A percentile compares a stretch with the other conserved stretches of the same genome.
These are phyloP conservation scores for Boeremia exigua DNA, from an alignment of 2,329 filamentous ascomycete species.

Conservation along the genomic window DNA sequence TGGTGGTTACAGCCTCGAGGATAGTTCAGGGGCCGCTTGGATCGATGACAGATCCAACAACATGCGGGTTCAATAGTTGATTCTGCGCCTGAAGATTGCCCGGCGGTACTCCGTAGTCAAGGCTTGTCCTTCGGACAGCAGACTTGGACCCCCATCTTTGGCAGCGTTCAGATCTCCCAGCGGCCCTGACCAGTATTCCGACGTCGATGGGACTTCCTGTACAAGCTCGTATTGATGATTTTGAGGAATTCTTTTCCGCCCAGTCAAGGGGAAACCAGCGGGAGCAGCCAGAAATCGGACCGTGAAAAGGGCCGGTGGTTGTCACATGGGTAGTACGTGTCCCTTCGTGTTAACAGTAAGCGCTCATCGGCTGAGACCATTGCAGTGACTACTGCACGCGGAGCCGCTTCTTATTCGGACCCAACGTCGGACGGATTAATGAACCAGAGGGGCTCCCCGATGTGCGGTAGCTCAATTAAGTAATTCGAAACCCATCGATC, in stretches of 20 bases:
- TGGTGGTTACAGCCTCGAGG: background rate
- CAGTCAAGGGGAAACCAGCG: background rate
- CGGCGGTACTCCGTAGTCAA: background rate
- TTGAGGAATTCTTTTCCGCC: background rate
- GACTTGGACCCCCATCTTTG: background rate
- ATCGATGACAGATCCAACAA: background rate
- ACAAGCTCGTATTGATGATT: background rate
- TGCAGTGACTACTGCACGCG: background rate
- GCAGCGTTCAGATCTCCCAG: background rate
- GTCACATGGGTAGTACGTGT: background rate
- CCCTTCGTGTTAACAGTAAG: background rate
- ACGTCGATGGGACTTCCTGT: background rate
- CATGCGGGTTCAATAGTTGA: background rate
- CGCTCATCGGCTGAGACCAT: background rate
- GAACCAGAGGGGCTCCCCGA: background rate
- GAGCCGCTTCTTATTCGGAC: background rate
- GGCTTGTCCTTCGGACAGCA: background rate
- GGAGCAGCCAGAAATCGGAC: constrained; percentile 7
- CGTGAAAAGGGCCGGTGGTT: constrained; percentile 12
- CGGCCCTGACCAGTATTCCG: background rate
- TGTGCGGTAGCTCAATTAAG: background rate
- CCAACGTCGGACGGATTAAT: background rate
- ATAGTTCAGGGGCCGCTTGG: background rate
- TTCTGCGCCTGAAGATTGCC: background rate
- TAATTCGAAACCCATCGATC: background rate